These are phyloP conservation scores for Gossypium stocksii DNA, from an alignment of 345 rosid genomes.

Conservation along the genomic window DNA sequence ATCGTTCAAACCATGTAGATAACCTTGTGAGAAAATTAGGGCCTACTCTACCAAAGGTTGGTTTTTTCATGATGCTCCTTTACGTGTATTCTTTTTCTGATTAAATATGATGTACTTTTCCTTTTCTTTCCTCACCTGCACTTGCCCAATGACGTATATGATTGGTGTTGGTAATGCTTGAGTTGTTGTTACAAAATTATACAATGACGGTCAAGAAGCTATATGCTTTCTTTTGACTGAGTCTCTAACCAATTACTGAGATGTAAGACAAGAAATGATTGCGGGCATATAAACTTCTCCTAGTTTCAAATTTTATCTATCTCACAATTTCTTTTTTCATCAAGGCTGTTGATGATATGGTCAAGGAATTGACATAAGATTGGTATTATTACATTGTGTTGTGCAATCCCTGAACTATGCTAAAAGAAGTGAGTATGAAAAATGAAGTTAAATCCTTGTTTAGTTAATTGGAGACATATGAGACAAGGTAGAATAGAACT, in stretches of 20 bases:
- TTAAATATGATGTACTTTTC: not conserved
- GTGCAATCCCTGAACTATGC: not conserved
- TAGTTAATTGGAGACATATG: not conserved
- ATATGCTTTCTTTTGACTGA: not conserved
- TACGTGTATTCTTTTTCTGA: not conserved
- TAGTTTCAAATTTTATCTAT: not conserved
- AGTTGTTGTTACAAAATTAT: not conserved
- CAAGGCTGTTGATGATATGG: not conserved
- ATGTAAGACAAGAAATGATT: not conserved
- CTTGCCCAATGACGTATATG: not conserved
- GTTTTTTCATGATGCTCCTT: not conserved
- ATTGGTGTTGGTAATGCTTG: not conserved
- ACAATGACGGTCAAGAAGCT: not conserved
- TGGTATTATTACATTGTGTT: not conserved
- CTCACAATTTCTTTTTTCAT: not conserved
- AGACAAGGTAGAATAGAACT: not conserved
- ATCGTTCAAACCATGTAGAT: slow-evolving; percentile 38
- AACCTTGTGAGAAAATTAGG: slow-evolving; percentile 40
- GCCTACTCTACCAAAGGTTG: slow-evolving; percentile 59
- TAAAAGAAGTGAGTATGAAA: not conserved
- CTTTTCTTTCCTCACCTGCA: not conserved
- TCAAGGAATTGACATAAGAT: not conserved
- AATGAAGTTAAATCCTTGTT: not conserved
- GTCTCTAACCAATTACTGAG: not conserved
- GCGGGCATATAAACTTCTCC: not conserved